Base-by-base conservation (phyloP, 1,284 basidiomycete species). In the Hemileia vastatrix region DNA sequence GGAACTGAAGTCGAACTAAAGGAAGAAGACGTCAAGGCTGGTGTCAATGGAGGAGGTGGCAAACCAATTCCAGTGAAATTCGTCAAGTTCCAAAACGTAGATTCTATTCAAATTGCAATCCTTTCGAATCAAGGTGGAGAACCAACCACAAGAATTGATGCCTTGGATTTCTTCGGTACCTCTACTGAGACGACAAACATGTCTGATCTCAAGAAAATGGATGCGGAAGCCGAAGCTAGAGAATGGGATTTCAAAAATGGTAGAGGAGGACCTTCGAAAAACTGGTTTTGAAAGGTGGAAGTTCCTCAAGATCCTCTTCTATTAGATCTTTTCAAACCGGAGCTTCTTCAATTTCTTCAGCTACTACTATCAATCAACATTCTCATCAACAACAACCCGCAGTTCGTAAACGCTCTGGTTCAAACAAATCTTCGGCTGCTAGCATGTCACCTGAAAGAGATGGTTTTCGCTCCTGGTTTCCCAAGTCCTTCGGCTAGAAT, bases 1-100 rank as follows among this genome's bases (percentile, higher is more conserved):
- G 74, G 76, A 0, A 78, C 79, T 65, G 77, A 78, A 64, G 59
- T 79, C 36, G 73, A 72, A n/a, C 68, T 80, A 47, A 69, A 67
- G 3, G 66, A 79, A 81, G 62, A 67, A 50, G 58, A 68, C 32
- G 68, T 69, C 9, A 57, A 59, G 1, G 63, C 64, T 1, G 68
- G 58, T 15, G 61, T 64, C 23, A 68, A 56, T 13, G 65, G 67
- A 21, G 67, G 67, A 15, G 67, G 67, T 24, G 86, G 85, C 18
- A 81, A 81, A 49, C 80, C 77, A 49, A 79, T 89, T 40, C 74
- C 81, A 8, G 77, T 91, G 71, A 80, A 85, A 61, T 87, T 82
- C 68, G 88, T 90, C 21, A 80, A 85, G 54, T 90, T 91, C 76
- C 88, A 90, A 77, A 81, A 78, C 47, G 87, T 91, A 47, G 65